phyloP scores from a whole-genome alignment of 1,139 yeast genomes.

The Candida sanyaensis region DNA sequence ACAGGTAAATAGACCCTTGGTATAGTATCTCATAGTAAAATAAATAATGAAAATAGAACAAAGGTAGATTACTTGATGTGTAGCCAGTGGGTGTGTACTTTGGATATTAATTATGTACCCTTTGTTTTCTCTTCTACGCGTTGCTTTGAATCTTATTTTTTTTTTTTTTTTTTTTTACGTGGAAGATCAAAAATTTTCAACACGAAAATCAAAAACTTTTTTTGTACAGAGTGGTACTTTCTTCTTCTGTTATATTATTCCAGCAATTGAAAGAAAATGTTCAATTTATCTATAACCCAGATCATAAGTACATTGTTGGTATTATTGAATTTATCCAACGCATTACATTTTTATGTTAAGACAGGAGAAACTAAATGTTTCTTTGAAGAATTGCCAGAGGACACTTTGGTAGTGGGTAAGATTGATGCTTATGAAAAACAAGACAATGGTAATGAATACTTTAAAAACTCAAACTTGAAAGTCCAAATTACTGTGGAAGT shows the following conservation, averaged over 20 bases:
- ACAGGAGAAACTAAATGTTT: slow-evolving; percentile 50
- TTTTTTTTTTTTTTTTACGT: slow-evolving; percentile 8
- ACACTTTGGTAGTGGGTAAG: slow-evolving; percentile 47
- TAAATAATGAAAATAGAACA: not conserved
- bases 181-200: slow-evolving; percentile 11
- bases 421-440: slow-evolving; percentile 43
- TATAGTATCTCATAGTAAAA: not conserved
- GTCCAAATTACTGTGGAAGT: slow-evolving; percentile 44
- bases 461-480: slow-evolving; percentile 32
- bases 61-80: not conserved
- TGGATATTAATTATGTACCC: not conserved
- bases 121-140: not conserved
- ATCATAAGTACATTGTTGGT: slow-evolving; percentile 10
- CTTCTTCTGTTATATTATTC: not conserved
- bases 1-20: slow-evolving; percentile 17
- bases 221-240: not conserved
- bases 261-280: slow-evolving; percentile 1
- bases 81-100: slow-evolving; percentile 1
- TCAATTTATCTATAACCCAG: not conserved
- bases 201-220: not conserved
- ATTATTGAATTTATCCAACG: slow-evolving; percentile 23
- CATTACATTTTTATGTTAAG: slow-evolving; percentile 47
- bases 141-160: not conserved
- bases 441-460: slow-evolving; percentile 32
- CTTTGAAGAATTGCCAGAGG: slow-evolving; percentile 44